Base-by-base conservation (phyloP, 1,284 basidiomycete genomes). In the Phylloporus sp. region DNA sequence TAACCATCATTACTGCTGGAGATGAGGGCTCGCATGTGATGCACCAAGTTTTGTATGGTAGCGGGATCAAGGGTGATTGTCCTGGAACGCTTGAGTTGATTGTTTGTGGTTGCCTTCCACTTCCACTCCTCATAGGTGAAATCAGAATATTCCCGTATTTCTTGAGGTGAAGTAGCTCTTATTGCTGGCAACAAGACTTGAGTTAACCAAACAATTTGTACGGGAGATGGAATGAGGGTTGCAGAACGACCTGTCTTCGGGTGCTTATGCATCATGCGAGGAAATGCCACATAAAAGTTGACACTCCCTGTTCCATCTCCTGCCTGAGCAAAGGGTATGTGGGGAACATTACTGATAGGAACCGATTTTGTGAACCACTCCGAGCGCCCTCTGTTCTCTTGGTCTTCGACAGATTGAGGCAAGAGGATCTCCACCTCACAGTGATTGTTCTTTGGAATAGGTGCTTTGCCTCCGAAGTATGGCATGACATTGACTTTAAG, bases 41-140 rank as follows among this genome's bases (percentile, higher is more conserved):
- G 3, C 3, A 64, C 17, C 39, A 70, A 2, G 20, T 57, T 49
- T 23, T 70, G 20, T 0, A 70, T 70, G 5, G 60, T 70, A 19
- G 35, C 39, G 0, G 60, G 17, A 39, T 70, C 63, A 0, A 70
- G 64, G 6, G 65, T 70, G 29, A 70, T 49, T 2, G 68, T 70
- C 29, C 58, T 70, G 32, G 65, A 62, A 41, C 0, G 0, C 59
- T 62, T 70, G 17, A 70, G 45, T 1, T 56, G 60, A 45, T 64
- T 66, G 37, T 70, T 70, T 12, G 66, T 32, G 1, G 62, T 70
- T 0, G 60, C 55, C 47, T 70, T 70, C 68, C 67, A 70, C 32
- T 69, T 70, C 64, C 64, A 69, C 41, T 70, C 64, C 20, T 70
- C 67, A 5, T 69, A 69, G 10, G 67, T 70, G 5, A 69, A 69